Evolutionary conservation across 805 yeast species (phyloP).

Genomic region (Yamadazyma tumulicola): DNA sequence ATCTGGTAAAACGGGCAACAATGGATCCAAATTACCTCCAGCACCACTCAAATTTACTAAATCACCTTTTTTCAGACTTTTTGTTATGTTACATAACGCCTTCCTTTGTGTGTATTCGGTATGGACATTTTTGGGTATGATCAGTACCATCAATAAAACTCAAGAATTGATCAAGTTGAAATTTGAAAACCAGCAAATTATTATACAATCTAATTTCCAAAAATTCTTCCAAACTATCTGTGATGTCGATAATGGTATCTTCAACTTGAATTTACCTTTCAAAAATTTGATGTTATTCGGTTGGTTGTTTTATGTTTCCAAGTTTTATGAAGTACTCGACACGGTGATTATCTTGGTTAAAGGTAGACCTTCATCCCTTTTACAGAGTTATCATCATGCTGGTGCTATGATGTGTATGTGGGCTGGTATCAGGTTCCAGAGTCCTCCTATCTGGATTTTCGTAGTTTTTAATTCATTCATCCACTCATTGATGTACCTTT

Average conservation of each 20-base stretch:
- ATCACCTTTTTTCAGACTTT: constrained; percentile 43
- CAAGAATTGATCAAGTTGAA: constrained; percentile 19
- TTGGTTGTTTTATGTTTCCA: constrained; percentile 65
- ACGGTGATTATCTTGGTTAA: constrained; percentile 63
- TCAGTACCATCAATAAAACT: constrained; percentile 44
- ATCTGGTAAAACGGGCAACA: constrained; percentile 14
- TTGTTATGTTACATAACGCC: constrained; percentile 60
- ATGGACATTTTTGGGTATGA: constrained; percentile 72
- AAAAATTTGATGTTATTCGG: constrained; percentile 53
- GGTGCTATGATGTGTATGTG: constrained; percentile 83
- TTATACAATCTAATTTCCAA: constrained; percentile 25
- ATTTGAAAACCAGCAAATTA: constrained; percentile 15
- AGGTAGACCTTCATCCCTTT: constrained; percentile 61
- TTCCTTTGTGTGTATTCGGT: constrained; percentile 62
- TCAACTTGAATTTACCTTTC: constrained; percentile 27
- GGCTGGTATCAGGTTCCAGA: constrained; percentile 66
- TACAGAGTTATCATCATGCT: constrained; percentile 74
- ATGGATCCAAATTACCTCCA: constrained; percentile 41
- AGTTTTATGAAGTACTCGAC: constrained; percentile 69
- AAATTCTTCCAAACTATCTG: constrained; percentile 62
- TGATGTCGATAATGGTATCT: constrained; percentile 56
- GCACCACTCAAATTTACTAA: constrained; percentile 53
- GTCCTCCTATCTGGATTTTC: constrained; percentile 79
- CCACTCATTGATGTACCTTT: constrained; percentile 71
- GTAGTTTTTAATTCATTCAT: constrained; percentile 78